Base-by-base conservation (phyloP, 352 stramenopile genomes). In the Pythium myriotylum region DNA sequence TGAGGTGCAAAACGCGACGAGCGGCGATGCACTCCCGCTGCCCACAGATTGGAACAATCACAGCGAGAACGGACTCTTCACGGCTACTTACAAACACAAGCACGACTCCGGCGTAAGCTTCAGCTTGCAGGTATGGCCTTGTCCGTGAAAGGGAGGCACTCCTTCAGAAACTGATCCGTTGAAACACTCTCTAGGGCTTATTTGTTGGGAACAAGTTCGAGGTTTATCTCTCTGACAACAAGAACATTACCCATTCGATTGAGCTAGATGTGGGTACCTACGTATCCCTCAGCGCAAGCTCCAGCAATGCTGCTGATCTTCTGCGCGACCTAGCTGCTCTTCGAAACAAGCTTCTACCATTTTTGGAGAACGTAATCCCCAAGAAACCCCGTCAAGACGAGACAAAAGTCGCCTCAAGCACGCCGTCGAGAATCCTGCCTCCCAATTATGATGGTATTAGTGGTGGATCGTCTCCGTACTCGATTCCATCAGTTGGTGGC, bases 151-250 rank as follows among this genome's bases (percentile, higher is more conserved):
- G 22, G n/a, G n/a, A n/a, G n/a, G n/a, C n/a, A n/a, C n/a, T n/a
- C n/a, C n/a, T n/a, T n/a, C n/a, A n/a, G n/a, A n/a, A n/a, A n/a
- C n/a, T n/a, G n/a, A n/a, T n/a, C n/a, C n/a, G n/a, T n/a, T n/a
- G n/a, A n/a, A n/a, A n/a, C n/a, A n/a, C n/a, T n/a, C n/a, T n/a
- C 29, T 35, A 94, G 84, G 79, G 74, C 16, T 53, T 95, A 37
- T 91, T 88, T 57, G 80, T 95, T 41, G 76, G 80, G 22, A 77
- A 70, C 48, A 92, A 88, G 57, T 86, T 95, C 22, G 79, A 92
- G 55, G 70, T 92, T 40, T 92, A 92, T 65, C 63, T 95, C 16
- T 91, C 81, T 3, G 76, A 88, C 22, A 62, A 83, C 61, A 77
- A 81, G 48, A 59, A 88, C 10, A 72, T 85, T 56, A 89, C 78